Percentiles rank a stretch among this genome's conserved stretches.
These are phyloP conservation scores for Drechslera avenae DNA, from an alignment of 2,329 filamentous ascomycete genomes.

Conservation along the genomic window DNA sequence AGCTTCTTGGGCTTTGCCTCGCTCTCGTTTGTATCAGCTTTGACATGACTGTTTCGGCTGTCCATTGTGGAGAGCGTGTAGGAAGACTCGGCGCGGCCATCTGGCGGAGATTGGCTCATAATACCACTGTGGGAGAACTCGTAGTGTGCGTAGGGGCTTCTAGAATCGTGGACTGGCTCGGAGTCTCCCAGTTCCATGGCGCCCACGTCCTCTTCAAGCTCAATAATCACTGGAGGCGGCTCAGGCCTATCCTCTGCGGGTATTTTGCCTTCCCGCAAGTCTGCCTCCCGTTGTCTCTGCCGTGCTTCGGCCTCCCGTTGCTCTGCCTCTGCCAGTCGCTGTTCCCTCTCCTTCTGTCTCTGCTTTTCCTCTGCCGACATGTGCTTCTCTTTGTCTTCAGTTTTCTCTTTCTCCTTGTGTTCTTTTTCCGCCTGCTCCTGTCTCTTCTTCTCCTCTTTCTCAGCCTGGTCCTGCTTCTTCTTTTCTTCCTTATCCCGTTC, in stretches of 20 bases:
- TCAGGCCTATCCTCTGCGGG: conserved; percentile 16
- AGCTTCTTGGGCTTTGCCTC: conserved; percentile 57
- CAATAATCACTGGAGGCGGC: conserved; percentile 4
- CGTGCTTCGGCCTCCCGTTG: conserved; percentile 21
- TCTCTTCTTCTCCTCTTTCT: conserved; percentile 26
- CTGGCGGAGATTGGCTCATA: conserved; percentile 32
- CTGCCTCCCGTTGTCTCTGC: conserved; percentile 12
- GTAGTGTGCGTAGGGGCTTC: conserved; percentile 33
- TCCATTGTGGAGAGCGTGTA: conserved; percentile 31
- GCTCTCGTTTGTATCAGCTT: neutral
- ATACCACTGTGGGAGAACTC: conserved; percentile 41
- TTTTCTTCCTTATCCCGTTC: conserved; percentile 33
- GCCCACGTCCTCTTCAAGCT: conserved; percentile 28
- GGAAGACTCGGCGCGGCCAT: conserved; percentile 26
- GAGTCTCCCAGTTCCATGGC: conserved; percentile 26
- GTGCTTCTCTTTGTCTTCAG: conserved; percentile 20
- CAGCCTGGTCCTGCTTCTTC: neutral
- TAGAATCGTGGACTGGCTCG: conserved; percentile 5
- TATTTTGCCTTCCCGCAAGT: conserved; percentile 8
- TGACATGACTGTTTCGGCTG: conserved; percentile 13
- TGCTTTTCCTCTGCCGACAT: conserved; percentile 11
- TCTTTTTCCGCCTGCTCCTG: conserved; percentile 9
- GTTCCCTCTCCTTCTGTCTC: conserved; percentile 15
- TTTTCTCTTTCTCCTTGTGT: conserved; percentile 24
- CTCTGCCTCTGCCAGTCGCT: conserved; percentile 10